These are phyloP conservation scores for Sphaceloma murrayae DNA, from an alignment of 2,329 filamentous ascomycete genomes.

Conservation along the genomic window DNA sequence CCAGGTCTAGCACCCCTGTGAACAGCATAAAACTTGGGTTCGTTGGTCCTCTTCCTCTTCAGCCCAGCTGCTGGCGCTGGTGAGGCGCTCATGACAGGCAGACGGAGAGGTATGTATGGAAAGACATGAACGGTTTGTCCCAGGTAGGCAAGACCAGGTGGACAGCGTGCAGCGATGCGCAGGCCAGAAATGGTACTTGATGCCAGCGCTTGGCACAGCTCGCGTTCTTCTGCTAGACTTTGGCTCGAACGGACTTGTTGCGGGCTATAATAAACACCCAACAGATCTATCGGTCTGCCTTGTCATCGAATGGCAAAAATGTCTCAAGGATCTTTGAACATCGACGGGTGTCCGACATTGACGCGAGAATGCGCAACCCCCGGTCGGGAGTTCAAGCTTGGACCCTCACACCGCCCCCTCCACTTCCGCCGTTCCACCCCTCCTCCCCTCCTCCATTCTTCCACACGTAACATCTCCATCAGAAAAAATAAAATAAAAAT, in stretches of 20 bases:
- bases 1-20: slow-evolving; percentile 50
- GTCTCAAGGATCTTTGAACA: neutral
- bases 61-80: neutral
- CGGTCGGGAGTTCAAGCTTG: too few relatives aligned
- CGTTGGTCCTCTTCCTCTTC: slow-evolving; percentile 7
- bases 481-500: too few relatives aligned
- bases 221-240: too few relatives aligned
- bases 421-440: neutral
- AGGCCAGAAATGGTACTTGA: too few relatives aligned
- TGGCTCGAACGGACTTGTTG: too few relatives aligned
- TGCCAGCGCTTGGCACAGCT: too few relatives aligned
- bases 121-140: neutral
- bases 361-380: too few relatives aligned
- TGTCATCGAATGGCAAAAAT: too few relatives aligned
- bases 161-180: too few relatives aligned
- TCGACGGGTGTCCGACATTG: too few relatives aligned
- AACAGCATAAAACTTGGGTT: slow-evolving; percentile 54
- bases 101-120: neutral
- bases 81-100: slow-evolving; percentile 10
- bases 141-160: neutral
- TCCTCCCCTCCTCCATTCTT: neutral
- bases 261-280: too few relatives aligned
- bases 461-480: neutral
- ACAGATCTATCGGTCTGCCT: too few relatives aligned
- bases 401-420: neutral